A percentile compares a stretch with the other conserved stretches of the same genome.
Evolutionary conservation across 2,329 filamentous ascomycete genomes (phyloP).

Genomic region (Verticillium albo-atrum): DNA sequence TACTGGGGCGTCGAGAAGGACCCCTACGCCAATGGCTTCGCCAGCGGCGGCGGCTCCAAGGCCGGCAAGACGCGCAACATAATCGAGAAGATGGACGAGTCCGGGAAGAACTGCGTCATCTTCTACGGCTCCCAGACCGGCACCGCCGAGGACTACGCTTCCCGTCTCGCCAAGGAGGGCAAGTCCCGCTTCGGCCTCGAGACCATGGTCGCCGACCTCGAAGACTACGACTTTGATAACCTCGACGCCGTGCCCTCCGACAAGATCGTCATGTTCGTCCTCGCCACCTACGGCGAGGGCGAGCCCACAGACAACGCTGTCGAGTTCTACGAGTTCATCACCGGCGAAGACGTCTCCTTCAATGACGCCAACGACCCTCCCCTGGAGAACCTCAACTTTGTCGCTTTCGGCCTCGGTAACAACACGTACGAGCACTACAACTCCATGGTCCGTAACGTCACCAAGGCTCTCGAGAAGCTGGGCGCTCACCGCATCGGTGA

Average conservation of each 20-base stretch:
- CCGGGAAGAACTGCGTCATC: conserved; percentile 93
- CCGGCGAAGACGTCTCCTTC: conserved; percentile 75
- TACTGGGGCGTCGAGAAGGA: conserved; percentile 88
- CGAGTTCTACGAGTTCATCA: conserved; percentile 97
- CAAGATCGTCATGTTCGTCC: conserved; percentile 90
- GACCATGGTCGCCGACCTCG: conserved; percentile 96
- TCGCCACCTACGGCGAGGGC: conserved; percentile 96
- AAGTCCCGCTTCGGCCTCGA: conserved; percentile 93
- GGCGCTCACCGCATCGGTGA: conserved; percentile 81
- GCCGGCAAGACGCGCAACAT: conserved; percentile 87
- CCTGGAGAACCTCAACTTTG: conserved; percentile 81
- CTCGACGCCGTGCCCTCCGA: conserved; percentile 84
- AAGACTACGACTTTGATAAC: conserved; percentile 97
- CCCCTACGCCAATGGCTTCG: conserved; percentile 74
- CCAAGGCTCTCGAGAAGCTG: conserved; percentile 73
- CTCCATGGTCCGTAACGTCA: conserved; percentile 91
- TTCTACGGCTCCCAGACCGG: conserved; percentile 99
- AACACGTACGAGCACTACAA: conserved; percentile 99
- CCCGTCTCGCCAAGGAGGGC: conserved; percentile 92
- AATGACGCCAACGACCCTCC: conserved; percentile 69
- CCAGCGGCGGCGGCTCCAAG: conserved; percentile 66
- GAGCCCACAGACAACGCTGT: conserved; percentile 98
- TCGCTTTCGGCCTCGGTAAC: conserved; percentile 94
- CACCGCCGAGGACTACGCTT: conserved; percentile 97
- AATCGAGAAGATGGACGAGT: conserved; percentile 92